A percentile compares a stretch with the other conserved stretches of the same genome.
Conservation (phyloP, 148 eudicot genomes). For the Arbutus unedo region DNA sequence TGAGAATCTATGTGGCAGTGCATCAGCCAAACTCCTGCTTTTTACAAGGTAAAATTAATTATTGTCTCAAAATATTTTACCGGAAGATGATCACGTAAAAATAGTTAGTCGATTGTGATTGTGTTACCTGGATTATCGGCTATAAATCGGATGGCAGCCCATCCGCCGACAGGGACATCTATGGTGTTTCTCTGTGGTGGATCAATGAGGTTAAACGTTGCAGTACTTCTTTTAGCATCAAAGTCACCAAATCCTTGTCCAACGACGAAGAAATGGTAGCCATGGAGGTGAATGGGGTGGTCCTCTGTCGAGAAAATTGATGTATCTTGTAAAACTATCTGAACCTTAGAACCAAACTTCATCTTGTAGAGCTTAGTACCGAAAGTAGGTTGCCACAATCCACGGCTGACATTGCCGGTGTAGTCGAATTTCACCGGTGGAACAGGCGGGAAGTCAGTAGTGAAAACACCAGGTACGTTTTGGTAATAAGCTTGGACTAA, state of each 20-base stretch:
- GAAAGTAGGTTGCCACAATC: conserved; percentile 63
- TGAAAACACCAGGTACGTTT: conserved; percentile 61
- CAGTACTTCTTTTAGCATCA: conserved; percentile 51
- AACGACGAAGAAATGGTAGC: conserved; percentile 80
- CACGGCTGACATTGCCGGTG: conserved; percentile 80
- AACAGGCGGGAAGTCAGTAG: conserved; percentile 72
- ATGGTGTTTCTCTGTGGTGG: conserved; percentile 83
- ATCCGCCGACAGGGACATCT: conserved; percentile 88
- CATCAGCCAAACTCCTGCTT: conserved; percentile 85
- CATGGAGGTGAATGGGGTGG: conserved; percentile 93
- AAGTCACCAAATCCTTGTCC: conserved; percentile 86
- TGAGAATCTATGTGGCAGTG: conserved; percentile 92
- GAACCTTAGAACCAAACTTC: conserved; percentile 72
- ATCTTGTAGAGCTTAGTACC: conserved; percentile 76
- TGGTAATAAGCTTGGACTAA: conserved; percentile 68
- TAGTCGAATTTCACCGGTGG: conserved; percentile 78
- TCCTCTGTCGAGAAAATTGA: conserved; percentile 70
- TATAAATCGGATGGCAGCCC: conserved; percentile 86
- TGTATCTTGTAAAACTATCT: conserved; percentile 74
- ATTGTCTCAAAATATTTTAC: not conserved
- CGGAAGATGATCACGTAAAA: not conserved
- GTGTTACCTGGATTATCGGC: conserved; percentile 89
- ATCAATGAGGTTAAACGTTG: conserved; percentile 68
- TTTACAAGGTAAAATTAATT: not conserved
- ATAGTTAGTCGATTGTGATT: not conserved